Evolutionary conservation across 1,284 basidiomycete genomes (phyloP), one percentile per base, ranked within the genome.

Genomic region (Phenoliferia sp.): DNA sequence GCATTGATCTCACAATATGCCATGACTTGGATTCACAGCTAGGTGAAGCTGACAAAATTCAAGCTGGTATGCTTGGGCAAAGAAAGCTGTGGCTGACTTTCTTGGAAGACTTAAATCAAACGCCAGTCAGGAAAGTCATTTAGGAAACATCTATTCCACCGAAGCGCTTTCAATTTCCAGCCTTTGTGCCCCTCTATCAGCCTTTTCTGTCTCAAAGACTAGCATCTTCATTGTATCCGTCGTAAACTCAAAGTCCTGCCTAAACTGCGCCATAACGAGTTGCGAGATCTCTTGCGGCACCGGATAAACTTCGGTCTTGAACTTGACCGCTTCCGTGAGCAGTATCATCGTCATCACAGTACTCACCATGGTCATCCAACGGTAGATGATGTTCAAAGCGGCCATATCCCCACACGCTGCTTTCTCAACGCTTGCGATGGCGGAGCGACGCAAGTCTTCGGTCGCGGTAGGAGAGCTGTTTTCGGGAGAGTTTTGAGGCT

Each of bases 181-280:
- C n/a, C n/a, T n/a, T n/a, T n/a, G n/a, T n/a, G 48, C 48, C 48
- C 61, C 61, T 44, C 31, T 15, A 28, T 62, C 61, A 9, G 32
- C 44, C 48, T n/a, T n/a, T n/a, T n/a, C n/a, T n/a, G n/a, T n/a
- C n/a, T n/a, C n/a, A n/a, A n/a, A n/a, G n/a, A 52, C 48, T 26
- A 52, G 48, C 48, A n/a, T 52, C 5, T 7, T 26, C 48, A 52
- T 26, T 26, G 48, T 22, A 5, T 52, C 48, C 48, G 48, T 52
- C 48, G 48, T 52, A 5, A 52, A 22, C 48, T 52, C 48, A 52
- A 52, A 52, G 48, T 52, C 48, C 48, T 6, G 17, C 48, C 48
- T 52, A 19, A 52, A 52, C 48, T 52, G 48, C 48, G 6, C 19
- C 48, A 52, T 9, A 26, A 52, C 48, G 7, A 7, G 48, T 26